A percentile compares a stretch with the other conserved stretches of the same genome.
Evolutionary conservation across 106 monocot genomes (phyloP).

Genomic region (Alisma plantagoaquatica): DNA sequence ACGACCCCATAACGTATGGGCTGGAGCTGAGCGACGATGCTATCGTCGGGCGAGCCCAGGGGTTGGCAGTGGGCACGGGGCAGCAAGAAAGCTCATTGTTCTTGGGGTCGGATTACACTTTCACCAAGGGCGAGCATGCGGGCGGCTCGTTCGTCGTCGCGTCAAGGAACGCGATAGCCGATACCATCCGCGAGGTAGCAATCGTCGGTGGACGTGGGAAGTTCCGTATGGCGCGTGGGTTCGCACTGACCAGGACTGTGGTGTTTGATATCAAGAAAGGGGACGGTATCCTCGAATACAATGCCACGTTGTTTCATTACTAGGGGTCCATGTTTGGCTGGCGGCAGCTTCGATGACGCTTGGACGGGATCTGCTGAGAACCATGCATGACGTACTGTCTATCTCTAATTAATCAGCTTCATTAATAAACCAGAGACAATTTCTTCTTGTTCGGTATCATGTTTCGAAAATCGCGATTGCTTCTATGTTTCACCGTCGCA

Average conservation of each 20-base stretch:
- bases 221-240: constrained; percentile 8
- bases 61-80: background rate
- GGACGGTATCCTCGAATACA: constrained; percentile 9
- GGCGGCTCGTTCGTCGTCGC: constrained; percentile 8
- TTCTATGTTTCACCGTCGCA: too few species aligned
- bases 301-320: constrained; percentile 7
- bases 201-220: constrained; percentile 9
- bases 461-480: too few species aligned
- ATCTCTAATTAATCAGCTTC: too few species aligned
- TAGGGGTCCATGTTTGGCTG: background rate
- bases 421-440: too few species aligned
- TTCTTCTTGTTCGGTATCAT: too few species aligned
- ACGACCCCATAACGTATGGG: constrained; percentile 1
- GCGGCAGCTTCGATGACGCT: too few species aligned
- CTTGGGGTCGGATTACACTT: background rate
- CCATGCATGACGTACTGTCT: too few species aligned
- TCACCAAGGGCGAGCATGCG: constrained; percentile 7
- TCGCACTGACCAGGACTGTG: background rate
- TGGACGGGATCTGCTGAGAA: too few species aligned
- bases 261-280: background rate
- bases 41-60: constrained; percentile 8
- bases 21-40: too few species aligned
- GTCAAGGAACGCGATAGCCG: constrained; percentile 4
- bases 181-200: constrained; percentile 1
- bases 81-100: background rate